Conservation (phyloP, 2,329 filamentous ascomycete genomes). For the Fusarium proliferatum region DNA sequence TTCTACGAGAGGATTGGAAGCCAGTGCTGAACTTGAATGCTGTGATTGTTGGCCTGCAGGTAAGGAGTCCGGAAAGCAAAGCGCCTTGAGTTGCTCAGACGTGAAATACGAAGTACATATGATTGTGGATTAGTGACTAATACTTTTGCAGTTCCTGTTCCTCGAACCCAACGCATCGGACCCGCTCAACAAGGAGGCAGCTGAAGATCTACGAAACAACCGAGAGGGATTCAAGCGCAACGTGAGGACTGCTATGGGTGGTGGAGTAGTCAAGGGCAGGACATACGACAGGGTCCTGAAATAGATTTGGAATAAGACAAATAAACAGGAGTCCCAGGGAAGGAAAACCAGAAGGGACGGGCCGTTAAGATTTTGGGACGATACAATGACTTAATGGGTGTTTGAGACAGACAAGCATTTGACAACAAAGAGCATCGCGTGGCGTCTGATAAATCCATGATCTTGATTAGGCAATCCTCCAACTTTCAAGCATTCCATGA, state of each 20-base stretch:
- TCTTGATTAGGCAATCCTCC: conserved; percentile 20
- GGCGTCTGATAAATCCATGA: conserved; percentile 37
- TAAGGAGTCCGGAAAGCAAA: conserved; percentile 49
- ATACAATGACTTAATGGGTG: conserved; percentile 19
- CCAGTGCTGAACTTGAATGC: conserved; percentile 96
- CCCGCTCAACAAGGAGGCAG: conserved; percentile 98
- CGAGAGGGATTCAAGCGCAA: conserved; percentile 92
- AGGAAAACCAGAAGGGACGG: conserved; percentile 1
- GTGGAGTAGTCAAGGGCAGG: conserved; percentile 78
- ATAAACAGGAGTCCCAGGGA: conserved; percentile 13
- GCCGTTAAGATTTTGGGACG: conserved; percentile 12
- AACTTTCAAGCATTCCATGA: conserved; percentile 13
- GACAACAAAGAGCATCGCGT: conserved; percentile 26
- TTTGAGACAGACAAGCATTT: conserved; percentile 26
- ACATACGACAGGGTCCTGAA: conserved; percentile 83
- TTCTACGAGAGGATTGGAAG: conserved; percentile 98
- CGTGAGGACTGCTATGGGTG: conserved; percentile 84
- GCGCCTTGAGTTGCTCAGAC: not conserved
- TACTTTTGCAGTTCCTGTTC: conserved; percentile 81
- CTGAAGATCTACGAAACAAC: conserved; percentile 88
- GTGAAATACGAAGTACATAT: not conserved
- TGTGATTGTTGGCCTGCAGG: conserved; percentile 92
- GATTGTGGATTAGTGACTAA: conserved; percentile 34
- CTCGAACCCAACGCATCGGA: conserved; percentile 97
- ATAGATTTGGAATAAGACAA: conserved; percentile 50